phyloP scores from a whole-genome alignment of 495 filamentous ascomycete species.

The Neurospora tetraspora region DNA sequence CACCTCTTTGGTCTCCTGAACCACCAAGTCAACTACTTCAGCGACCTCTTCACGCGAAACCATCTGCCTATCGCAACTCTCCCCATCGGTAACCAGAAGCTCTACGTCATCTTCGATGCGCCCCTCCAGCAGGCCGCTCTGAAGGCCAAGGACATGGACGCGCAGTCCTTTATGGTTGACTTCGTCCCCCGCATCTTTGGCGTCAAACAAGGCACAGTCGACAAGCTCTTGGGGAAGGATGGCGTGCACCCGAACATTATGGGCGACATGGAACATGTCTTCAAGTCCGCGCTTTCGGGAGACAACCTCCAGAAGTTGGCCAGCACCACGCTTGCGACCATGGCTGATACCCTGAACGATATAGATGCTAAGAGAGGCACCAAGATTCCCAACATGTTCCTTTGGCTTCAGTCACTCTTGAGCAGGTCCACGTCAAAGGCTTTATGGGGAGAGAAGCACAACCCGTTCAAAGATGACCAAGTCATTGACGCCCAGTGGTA shows the following conservation, averaged over 20 bases:
- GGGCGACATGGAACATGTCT: constrained; percentile 2
- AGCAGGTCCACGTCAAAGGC: constrained; percentile 19
- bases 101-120: constrained; percentile 19
- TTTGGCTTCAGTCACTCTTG: constrained; percentile 22
- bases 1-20: constrained; percentile 7
- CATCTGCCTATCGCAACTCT: constrained; percentile 30
- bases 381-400: constrained; percentile 12
- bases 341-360: constrained; percentile 2
- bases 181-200: constrained; percentile 5
- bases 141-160: constrained; percentile 13
- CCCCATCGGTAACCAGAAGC: constrained; percentile 14
- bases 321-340: constrained; percentile 1
- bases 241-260: constrained; percentile 1
- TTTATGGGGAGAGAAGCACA: constrained; percentile 18
- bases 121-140: constrained; percentile 22
- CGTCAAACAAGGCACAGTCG: background rate
- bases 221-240: background rate
- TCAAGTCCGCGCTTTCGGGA: constrained; percentile 3
- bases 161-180: constrained; percentile 4
- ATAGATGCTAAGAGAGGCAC: background rate
- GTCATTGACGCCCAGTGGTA: constrained; percentile 13
- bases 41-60: background rate
- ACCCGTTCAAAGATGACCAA: constrained; percentile 15
- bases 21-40: constrained; percentile 4
- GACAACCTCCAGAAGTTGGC: constrained; percentile 4